phyloP scores from a whole-genome alignment of 768 basidiomycete species.

The Phallus indusiatus region DNA sequence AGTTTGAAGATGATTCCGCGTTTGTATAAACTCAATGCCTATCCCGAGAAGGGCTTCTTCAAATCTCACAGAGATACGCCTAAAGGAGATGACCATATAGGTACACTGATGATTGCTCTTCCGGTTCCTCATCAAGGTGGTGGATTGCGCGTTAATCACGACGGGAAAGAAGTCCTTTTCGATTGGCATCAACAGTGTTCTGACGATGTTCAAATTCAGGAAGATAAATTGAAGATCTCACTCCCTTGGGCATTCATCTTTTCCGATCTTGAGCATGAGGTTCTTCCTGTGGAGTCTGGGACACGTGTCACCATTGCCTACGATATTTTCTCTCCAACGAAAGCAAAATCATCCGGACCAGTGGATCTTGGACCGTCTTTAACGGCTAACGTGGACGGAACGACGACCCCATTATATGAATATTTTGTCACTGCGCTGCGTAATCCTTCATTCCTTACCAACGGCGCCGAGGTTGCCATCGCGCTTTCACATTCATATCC shows the following conservation, averaged over 20 bases:
- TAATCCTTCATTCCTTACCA: neutral
- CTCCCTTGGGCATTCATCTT: slow-evolving; percentile 22
- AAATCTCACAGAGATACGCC: slow-evolving; percentile 14
- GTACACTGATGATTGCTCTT: slow-evolving; percentile 10
- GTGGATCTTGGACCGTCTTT: neutral
- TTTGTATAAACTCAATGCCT: no score
- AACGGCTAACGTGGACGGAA: no score
- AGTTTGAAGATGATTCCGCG: neutral
- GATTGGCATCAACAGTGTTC: neutral
- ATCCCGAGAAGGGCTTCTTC: no score
- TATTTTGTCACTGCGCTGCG: neutral
- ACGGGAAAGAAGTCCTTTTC: slow-evolving; percentile 2
- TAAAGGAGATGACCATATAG: slow-evolving; percentile 7
- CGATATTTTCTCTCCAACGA: slow-evolving; percentile 6
- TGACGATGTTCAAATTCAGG: neutral
- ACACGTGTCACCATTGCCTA: slow-evolving; percentile 13
- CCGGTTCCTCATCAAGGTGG: slow-evolving; percentile 10
- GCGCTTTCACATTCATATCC: no score
- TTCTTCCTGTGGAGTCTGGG: slow-evolving; percentile 26
- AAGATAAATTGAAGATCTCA: neutral
- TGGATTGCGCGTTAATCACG: slow-evolving; percentile 6
- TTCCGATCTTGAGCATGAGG: slow-evolving; percentile 36
- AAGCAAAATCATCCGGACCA: neutral
- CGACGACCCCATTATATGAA: neutral
- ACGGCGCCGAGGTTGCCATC: neutral